Evolutionary conservation across 306 rosid species (phyloP), one percentile per base, ranked within the genome.

Genomic region (Corylus americana): DNA sequence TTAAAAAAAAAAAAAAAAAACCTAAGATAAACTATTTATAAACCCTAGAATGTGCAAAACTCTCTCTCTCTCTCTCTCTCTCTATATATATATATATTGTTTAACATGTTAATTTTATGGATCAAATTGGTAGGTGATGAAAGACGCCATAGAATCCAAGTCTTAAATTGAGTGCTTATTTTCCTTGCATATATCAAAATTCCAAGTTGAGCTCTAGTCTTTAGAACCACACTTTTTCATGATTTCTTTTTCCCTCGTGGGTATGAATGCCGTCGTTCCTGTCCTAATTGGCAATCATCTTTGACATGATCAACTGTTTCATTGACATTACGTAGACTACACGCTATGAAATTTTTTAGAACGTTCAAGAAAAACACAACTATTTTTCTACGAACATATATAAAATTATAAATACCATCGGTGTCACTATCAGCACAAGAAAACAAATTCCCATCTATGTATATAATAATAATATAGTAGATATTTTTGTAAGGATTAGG

Each of bases 161-260:
- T 70, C 81, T 45, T 55, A 18, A 78, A 55, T 69, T 73, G 67
- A 20, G n/a, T 31, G 80, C 80, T 58, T 2, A 10, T 25, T 58
- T 58, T 4, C 55, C 61, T 5, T 17, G 2, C 0, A 22, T 37
- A 22, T 58, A 9, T 58, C 11, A 17, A 66, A 39, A 18, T 66
- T 66, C 25, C 1, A 62, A 29, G 18, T 13, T 66, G 48, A 39
- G 50, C 71, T 7, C 2, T 2, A 31, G 17, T 12, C 1, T 2
- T 11, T 25, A 25, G 2, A 63, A n/a, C 45, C 14, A 14, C n/a
- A 20, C 63, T 1, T 22, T 18, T 31, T 31, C 2, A 31, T 31
- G 35, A 31, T 2, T 31, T 31, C 2, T 31, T 31, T 16, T 17
- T 39, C 45, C 7, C 8, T 42, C 6, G 7, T 42, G 45, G 8